Evolutionary conservation across 106 monocot species (phyloP).

Genomic region (Triglochin maritima): DNA sequence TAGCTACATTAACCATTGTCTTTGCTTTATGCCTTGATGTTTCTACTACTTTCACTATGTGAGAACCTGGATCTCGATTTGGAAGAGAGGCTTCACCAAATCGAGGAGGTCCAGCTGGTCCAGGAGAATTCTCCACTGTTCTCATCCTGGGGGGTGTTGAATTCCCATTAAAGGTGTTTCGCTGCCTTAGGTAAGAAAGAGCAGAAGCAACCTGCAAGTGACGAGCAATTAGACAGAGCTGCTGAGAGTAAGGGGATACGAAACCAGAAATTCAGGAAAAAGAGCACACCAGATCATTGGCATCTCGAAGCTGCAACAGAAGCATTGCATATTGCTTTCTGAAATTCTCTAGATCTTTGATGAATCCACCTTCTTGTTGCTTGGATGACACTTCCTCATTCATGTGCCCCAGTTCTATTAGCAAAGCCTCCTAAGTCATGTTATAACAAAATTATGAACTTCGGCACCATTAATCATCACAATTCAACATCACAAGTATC

Average conservation of each 20-base stretch:
- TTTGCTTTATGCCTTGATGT: conserved; percentile 59
- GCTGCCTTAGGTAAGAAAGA: conserved; percentile 60
- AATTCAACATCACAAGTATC: neutral
- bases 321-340: conserved; percentile 92
- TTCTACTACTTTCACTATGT: conserved; percentile 62
- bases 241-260: neutral
- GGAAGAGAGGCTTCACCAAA: conserved; percentile 29
- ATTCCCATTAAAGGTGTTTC: conserved; percentile 69
- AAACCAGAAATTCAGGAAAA: neutral
- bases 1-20: conserved; percentile 68
- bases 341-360: conserved; percentile 71
- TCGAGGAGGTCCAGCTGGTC: conserved; percentile 20
- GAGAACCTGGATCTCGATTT: conserved; percentile 46
- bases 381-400: conserved; percentile 77
- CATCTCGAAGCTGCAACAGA: conserved; percentile 76
- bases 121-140: conserved; percentile 32
- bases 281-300: conserved; percentile 63
- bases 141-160: conserved; percentile 33
- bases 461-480: too few relatives aligned
- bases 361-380: conserved; percentile 51
- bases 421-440: conserved; percentile 56
- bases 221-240: neutral
- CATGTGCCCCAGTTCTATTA: conserved; percentile 78
- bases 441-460: neutral
- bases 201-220: conserved; percentile 62